A percentile compares a stretch with the other conserved stretches of the same genome.
phyloP scores from a whole-genome alignment of 176 grass and related monocot genomes.

The Oryza longistaminata region DNA sequence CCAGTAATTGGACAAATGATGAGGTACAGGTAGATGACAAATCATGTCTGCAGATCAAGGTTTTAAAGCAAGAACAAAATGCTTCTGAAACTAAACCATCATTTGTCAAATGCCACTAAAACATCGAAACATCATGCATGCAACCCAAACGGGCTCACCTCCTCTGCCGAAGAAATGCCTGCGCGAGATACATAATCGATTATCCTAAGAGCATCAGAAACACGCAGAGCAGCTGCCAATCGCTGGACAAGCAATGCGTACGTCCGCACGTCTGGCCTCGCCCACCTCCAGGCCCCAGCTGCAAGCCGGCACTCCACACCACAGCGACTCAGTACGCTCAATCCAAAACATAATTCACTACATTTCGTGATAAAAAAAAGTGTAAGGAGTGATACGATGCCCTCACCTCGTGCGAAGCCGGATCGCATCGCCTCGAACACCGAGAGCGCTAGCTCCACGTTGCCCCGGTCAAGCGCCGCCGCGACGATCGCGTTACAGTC shows the following conservation, averaged over 20 bases:
- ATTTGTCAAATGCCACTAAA: conserved; percentile 10
- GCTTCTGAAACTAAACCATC: neutral
- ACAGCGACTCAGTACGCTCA: conserved; percentile 12
- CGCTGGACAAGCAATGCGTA: conserved; percentile 64
- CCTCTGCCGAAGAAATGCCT: conserved; percentile 55
- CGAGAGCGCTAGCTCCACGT: conserved; percentile 65
- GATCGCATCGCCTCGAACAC: conserved; percentile 68
- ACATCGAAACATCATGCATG: neutral
- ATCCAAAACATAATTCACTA: neutral
- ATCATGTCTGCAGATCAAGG: neutral
- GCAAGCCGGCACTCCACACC: conserved; percentile 8
- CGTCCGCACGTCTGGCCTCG: conserved; percentile 64
- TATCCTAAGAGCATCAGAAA: conserved; percentile 66
- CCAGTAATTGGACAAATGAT: neutral
- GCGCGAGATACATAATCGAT: conserved; percentile 60
- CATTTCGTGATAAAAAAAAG: neutral
- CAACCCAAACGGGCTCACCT: neutral
- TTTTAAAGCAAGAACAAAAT: neutral
- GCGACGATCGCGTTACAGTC: conserved; percentile 65
- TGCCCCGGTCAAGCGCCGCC: conserved; percentile 65
- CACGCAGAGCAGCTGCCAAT: conserved; percentile 55
- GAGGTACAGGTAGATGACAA: neutral
- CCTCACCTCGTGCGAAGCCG: conserved; percentile 49
- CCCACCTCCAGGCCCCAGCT: conserved; percentile 60
- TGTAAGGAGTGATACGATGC: neutral